Evolutionary conservation across 305 asterid genomes (phyloP), one percentile per base, ranked within the genome.

Genomic region (Nicotiana rustica): DNA sequence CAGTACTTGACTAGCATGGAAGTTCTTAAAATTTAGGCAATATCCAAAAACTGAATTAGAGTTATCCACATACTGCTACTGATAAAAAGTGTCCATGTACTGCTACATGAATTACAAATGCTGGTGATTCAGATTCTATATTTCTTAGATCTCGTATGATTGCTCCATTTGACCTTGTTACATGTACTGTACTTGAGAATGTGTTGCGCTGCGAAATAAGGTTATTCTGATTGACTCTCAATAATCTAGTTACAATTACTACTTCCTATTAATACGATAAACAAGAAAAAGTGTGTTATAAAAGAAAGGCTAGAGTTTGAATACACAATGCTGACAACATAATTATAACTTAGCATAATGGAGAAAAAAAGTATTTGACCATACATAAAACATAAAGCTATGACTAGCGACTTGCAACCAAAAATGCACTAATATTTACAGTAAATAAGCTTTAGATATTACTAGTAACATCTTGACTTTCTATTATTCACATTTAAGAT

Each of bases 91-190:
- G 10, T 10, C 35, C 38, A 19, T 10, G 6, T 44, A 71, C 25
- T 44, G 18, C 61, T 44, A 71, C 6, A 73, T 73, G 62, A 47
- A 73, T 21, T 73, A 21, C 62, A 73, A 21, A 73, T 12, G 25
- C 7, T 47, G 61, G 14, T 71, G 47, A 73, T 47, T 47, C 14
- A 47, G 21, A 71, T 73, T 47, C 38, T 6, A 73, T 14, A 6
- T 73, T 47, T 73, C 78, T 71, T 71, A 71, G 78, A 71, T 19
- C 33, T 12, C 33, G 25, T 73, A 47, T 6, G 19, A 47, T 47
- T 73, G 7, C 36, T 0, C 57, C 52, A 47, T 47, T 44, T 62
- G 67, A 62, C 67, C 19, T 61, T 19, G 67, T 21, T 35, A 21
- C 21, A 0, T 47, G 38, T 71, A 44, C 41, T 21, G 13, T 47